These are phyloP conservation scores for Sugiyamaella marilandica DNA, from an alignment of 805 yeast species.

Conservation along the genomic window DNA sequence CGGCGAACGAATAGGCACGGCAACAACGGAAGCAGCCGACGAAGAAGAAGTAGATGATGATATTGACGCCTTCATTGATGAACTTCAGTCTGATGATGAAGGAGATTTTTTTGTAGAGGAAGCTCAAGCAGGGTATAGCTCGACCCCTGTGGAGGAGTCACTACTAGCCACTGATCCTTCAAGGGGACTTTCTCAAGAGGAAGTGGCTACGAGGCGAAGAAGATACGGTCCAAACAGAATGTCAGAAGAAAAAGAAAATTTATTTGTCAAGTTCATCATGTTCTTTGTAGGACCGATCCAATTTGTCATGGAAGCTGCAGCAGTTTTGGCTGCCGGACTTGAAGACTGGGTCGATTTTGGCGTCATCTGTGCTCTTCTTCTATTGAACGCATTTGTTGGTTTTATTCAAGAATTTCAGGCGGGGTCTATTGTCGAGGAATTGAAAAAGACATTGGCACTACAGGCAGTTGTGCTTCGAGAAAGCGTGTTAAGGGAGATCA, in stretches of 20 bases:
- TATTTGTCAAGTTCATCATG: conserved; percentile 72
- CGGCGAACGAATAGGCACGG: neutral
- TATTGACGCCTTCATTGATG: conserved; percentile 53
- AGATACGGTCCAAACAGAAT: conserved; percentile 85
- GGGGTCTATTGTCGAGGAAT: conserved; percentile 94
- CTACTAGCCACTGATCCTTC: conserved; percentile 76
- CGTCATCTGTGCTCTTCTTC: conserved; percentile 83
- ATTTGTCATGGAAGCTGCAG: conserved; percentile 96
- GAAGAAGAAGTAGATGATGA: conserved; percentile 64
- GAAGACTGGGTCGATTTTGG: conserved; percentile 99
- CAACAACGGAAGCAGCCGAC: conserved; percentile 32
- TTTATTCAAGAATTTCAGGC: conserved; percentile 97
- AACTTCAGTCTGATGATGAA: conserved; percentile 63
- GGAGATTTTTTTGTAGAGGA: conserved; percentile 37
- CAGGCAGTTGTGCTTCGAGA: conserved; percentile 81
- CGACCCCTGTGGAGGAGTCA: conserved; percentile 82
- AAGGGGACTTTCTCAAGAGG: conserved; percentile 71
- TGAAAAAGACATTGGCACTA: conserved; percentile 92
- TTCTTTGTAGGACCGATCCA: conserved; percentile 94
- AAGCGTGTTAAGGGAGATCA: conserved; percentile 69
- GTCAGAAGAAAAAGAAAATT: conserved; percentile 83
- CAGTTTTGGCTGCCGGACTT: conserved; percentile 90
- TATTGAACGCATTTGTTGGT: conserved; percentile 90
- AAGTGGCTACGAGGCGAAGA: conserved; percentile 79
- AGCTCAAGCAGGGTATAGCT: conserved; percentile 48